Evolutionary conservation across 2,329 filamentous ascomycete species (phyloP), one percentile per base, ranked within the genome.

Genomic region (Tricladium varicosporioides): DNA sequence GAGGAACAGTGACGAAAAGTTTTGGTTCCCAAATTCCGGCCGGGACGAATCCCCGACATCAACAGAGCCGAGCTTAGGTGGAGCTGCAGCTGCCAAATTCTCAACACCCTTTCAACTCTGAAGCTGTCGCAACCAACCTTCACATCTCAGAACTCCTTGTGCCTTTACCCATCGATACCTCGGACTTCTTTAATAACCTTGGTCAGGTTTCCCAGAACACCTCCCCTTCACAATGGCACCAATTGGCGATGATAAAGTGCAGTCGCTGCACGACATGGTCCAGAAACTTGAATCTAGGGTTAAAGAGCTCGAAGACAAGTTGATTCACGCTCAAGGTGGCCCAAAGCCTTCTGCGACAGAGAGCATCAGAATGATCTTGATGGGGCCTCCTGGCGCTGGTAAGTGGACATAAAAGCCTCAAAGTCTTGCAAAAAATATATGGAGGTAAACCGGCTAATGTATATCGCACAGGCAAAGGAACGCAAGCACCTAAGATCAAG

Each of bases 371-470:
- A 96, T 99, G 89, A 92, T 99, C 70, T 80, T 99, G 71, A 97
- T 99, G 80, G 94, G 94, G 40, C 94, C 94, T 72, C 94, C 94
- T 56, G 94, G 94, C 75, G 94, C 94, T 76, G 94, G 94, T 97
- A 84, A 69, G 89, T 80, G 22, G 22, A 7, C 22, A 27, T 27
- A 27, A 27, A 27, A 7, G 22, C 22, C 22, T 27, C 22, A 27
- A 27, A 27, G 22, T 27, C 22, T 27, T 27, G 22, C 22, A 27
- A 27, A 27, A 27, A 27, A 27, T 4, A 27, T 27, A 27, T 3
- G 7, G 22, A 27, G 22, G 22, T 53, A 47, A 53, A 56, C 52
- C 61, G 54, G 60, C 67, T 66, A 67, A 67, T 65, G 56, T 54
- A 31, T 40, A 51, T 58, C 57, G 50, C 62, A 61, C 71, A 97